Base-by-base conservation (phyloP, 345 rosid genomes). In the Luvunga scandens region DNA sequence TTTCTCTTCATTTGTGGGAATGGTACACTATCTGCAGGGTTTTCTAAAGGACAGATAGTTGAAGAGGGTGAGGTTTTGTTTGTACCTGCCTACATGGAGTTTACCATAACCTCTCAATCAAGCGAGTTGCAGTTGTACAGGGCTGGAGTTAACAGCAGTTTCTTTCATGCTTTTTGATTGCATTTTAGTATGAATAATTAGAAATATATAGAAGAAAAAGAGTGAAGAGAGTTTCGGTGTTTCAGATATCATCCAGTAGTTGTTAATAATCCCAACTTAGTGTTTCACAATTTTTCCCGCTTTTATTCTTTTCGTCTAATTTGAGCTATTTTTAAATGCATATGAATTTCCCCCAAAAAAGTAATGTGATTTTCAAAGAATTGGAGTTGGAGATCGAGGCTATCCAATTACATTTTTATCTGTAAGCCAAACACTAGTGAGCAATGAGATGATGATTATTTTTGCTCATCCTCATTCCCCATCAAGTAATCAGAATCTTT, bases 71-170 rank as follows among this genome's bases (percentile, higher is more conserved):
- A 82, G 56, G 84, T 83, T 24, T 64, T 85, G 3, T 85, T 83
- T 72, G 83, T 83, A 18, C 85, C 88, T 36, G 82, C 85, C 24
- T 48, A 81, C 62, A 39, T 53, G 27, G 76, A 80, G 76, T 75
- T 80, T 12, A 80, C 28, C 34, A 16, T 85, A 65, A 12, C 64
- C 0, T 42, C 69, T 27, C 53, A 81, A 38, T 24, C 79, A 22
- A 77, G 82, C 19, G 85, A 72, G 77, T 62, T 86, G 65, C 79
- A 39, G 25, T 33, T 86, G 81, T 86, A 84, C 55, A 82, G 87
- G 53, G 84, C 85, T 39, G 87, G 91, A 65, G 84, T 86, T 34
- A 88, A 86, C 75, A 79, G 85, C 69, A 79, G 86, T 45, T 84
- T 88, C 79, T 71, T 88, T 27, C 89, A 82, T 61, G 60, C 6